Conservation (phyloP, 2,329 filamentous ascomycete species). For the Penicillium sp. region DNA sequence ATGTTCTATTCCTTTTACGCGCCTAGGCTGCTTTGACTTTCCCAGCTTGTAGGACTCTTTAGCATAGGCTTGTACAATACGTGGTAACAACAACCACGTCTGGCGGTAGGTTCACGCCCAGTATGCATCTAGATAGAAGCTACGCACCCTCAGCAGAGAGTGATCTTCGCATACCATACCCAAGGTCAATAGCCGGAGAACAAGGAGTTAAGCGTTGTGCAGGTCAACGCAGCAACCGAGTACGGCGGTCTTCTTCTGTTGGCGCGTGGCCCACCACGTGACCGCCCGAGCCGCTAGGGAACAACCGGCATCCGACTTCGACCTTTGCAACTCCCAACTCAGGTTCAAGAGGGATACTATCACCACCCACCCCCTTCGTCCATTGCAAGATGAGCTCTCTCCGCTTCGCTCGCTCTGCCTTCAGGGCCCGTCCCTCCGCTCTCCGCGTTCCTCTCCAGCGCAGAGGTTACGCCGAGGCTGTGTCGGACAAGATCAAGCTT, state of each 20-base stretch:
- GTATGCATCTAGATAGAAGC: too few species aligned
- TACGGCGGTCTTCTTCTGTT: too few species aligned
- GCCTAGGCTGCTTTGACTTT: too few species aligned
- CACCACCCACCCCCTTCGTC: constrained; percentile 26
- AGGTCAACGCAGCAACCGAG: too few species aligned
- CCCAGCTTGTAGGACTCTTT: too few species aligned
- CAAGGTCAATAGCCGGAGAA: neutral
- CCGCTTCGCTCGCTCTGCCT: constrained; percentile 80
- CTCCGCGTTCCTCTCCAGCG: constrained; percentile 69
- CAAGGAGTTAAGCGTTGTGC: too few species aligned
- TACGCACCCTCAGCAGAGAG: too few species aligned
- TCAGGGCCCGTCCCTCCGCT: constrained; percentile 70
- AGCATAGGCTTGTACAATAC: too few species aligned
- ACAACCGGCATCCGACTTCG: constrained; percentile 34
- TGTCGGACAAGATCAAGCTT: constrained; percentile 93
- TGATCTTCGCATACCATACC: too few species aligned
- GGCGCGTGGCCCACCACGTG: constrained; percentile 24
- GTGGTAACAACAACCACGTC: too few species aligned
- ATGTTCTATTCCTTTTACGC: too few species aligned
- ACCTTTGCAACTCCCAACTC: constrained; percentile 35
- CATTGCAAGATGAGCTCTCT: constrained; percentile 72
- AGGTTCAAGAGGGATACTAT: constrained; percentile 33
- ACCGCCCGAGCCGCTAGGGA: constrained; percentile 31
- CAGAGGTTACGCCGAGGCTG: constrained; percentile 82
- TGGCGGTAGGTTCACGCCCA: too few species aligned